These are phyloP conservation scores for Exophiala aquamarina DNA, from an alignment of 2,329 filamentous ascomycete species.

Conservation along the genomic window DNA sequence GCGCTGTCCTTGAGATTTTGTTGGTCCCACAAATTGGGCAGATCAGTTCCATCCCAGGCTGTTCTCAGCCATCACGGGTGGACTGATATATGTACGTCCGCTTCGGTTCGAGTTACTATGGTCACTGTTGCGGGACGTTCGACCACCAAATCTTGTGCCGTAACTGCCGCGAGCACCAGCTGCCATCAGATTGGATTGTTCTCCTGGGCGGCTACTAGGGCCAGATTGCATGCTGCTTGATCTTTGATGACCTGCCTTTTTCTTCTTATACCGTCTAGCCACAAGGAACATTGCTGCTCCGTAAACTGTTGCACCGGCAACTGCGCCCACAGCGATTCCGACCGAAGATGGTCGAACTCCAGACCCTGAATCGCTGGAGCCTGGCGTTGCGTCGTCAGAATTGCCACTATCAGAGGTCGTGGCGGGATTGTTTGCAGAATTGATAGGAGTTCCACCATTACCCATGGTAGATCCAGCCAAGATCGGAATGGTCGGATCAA, in stretches of 20 bases:
- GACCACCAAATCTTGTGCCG: constrained; percentile 40
- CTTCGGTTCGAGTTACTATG: constrained; percentile 53
- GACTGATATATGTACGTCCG: constrained; percentile 73
- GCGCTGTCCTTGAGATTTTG: constrained; percentile 16
- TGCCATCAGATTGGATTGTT: constrained; percentile 36
- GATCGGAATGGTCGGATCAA: constrained; percentile 80
- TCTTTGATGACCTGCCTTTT: constrained; percentile 74
- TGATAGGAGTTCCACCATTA: constrained; percentile 39
- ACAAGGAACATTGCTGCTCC: constrained; percentile 93
- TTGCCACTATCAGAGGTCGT: constrained; percentile 41
- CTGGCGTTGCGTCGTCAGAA: constrained; percentile 44
- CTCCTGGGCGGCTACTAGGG: constrained; percentile 46
- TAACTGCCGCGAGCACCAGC: constrained; percentile 57
- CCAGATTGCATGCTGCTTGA: constrained; percentile 68
- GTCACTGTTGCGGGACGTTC: constrained; percentile 64
- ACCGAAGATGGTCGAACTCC: constrained; percentile 50
- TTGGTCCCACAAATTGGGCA: neutral
- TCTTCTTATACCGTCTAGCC: constrained; percentile 85
- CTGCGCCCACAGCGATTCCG: constrained; percentile 73
- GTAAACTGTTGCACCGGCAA: constrained; percentile 79
- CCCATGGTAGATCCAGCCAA: constrained; percentile 48
- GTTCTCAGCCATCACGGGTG: constrained; percentile 89
- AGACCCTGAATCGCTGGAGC: constrained; percentile 46
- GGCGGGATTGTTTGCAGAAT: constrained; percentile 25
- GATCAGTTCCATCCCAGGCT: constrained; percentile 92